These are phyloP conservation scores for Dovyalis caffra DNA, from an alignment of 345 rosid genomes.

Conservation along the genomic window DNA sequence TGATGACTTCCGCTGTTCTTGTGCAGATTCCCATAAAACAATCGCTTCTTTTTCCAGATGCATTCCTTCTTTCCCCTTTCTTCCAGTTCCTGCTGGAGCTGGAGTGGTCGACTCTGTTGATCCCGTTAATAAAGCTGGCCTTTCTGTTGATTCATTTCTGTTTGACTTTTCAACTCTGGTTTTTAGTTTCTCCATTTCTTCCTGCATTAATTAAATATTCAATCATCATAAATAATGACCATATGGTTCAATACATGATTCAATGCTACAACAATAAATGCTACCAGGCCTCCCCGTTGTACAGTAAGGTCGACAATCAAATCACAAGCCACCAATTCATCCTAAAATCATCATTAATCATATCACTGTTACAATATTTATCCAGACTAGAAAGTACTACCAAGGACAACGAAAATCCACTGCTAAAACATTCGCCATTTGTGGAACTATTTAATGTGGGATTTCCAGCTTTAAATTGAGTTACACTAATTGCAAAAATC, in stretches of 20 bases:
- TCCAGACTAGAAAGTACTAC: neutral
- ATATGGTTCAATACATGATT: neutral
- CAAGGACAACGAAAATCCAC: neutral
- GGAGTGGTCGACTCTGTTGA: conserved; percentile 17
- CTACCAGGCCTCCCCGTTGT: neutral
- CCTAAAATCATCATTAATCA: neutral
- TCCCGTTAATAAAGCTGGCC: conserved; percentile 3
- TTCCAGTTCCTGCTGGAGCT: conserved; percentile 13
- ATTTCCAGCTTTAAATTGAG: neutral
- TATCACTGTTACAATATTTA: neutral
- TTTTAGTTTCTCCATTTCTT: conserved; percentile 44
- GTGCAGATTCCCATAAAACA: conserved; percentile 3
- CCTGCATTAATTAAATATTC: conserved; percentile 39
- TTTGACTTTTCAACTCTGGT: conserved; percentile 32
- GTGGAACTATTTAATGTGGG: neutral
- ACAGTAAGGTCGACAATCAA: neutral
- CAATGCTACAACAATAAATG: neutral
- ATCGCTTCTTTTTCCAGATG: conserved; percentile 10
- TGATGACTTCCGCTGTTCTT: conserved; percentile 7
- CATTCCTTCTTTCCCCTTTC: conserved; percentile 14
- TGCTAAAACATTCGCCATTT: neutral
- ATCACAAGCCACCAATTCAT: neutral
- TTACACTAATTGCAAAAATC: neutral
- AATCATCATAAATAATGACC: neutral
- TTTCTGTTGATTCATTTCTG: conserved; percentile 23